These are phyloP conservation scores for Ophiocordyceps polyrhachis-furcata DNA, from an alignment of 2,329 filamentous ascomycete genomes.

Conservation along the genomic window DNA sequence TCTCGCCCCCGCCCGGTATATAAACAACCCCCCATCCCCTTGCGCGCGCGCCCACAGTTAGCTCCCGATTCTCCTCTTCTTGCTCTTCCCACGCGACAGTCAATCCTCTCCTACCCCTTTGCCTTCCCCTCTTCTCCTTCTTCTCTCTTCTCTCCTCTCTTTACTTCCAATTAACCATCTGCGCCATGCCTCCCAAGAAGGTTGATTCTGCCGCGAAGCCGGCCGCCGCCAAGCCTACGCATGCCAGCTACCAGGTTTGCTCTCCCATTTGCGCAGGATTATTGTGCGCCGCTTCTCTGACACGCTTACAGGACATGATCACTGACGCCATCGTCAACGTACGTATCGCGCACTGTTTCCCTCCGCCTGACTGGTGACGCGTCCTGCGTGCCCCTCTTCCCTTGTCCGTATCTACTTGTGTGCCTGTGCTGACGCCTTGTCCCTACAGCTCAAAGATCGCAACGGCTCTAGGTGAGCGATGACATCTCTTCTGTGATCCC, in stretches of 20 bases:
- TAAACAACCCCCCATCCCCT: conserved; percentile 35
- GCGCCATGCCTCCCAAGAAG: conserved; percentile 43
- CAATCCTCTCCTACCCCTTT: conserved; percentile 7
- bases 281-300: conserved; percentile 7
- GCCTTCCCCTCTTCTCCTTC: conserved; percentile 4
- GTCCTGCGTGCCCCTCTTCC: not conserved
- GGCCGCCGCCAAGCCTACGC: conserved; percentile 31
- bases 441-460: conserved; percentile 38
- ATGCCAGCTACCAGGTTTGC: conserved; percentile 41
- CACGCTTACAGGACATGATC: conserved; percentile 36
- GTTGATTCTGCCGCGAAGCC: conserved; percentile 16
- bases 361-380: conserved; percentile 2
- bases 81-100: conserved; percentile 9
- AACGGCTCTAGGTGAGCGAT: conserved; percentile 31
- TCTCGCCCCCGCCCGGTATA: conserved; percentile 38
- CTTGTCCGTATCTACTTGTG: not conserved
- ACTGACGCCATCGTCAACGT: conserved; percentile 42
- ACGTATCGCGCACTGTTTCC: conserved; percentile 15
- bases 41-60: conserved; percentile 28
- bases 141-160: conserved; percentile 5
- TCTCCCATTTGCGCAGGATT: not conserved
- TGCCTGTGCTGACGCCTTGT: conserved; percentile 18
- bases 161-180: conserved; percentile 8
- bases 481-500: not conserved
- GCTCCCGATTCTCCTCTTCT: conserved; percentile 14